These are phyloP conservation scores for Talaromyces sp. DNA, from an alignment of 2,329 filamentous ascomycete genomes.

Conservation along the genomic window DNA sequence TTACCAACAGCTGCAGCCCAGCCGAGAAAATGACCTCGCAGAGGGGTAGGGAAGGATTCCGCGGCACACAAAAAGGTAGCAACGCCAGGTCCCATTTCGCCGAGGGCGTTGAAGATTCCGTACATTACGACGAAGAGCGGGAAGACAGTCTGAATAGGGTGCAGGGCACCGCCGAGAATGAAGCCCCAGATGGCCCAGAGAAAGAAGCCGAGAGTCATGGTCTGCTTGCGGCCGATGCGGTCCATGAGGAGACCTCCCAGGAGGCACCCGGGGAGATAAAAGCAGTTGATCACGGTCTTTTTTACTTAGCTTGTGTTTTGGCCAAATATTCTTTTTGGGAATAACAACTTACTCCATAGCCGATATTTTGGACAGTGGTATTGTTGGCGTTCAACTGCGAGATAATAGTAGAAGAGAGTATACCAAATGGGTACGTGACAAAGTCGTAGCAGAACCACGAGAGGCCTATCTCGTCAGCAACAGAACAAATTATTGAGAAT, in stretches of 20 bases:
- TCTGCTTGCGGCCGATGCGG: conserved; percentile 45
- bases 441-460: conserved; percentile 54
- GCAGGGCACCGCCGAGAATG: conserved; percentile 46
- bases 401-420: conserved; percentile 53
- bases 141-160: conserved; percentile 42
- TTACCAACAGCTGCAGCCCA: conserved; percentile 46
- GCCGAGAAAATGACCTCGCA: conserved; percentile 48
- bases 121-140: conserved; percentile 50
- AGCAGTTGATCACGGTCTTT: conserved; percentile 45
- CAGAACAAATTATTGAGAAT: background rate
- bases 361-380: conserved; percentile 37
- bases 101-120: conserved; percentile 46
- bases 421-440: conserved; percentile 51
- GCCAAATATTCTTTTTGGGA: background rate
- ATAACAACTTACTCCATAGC: conserved; percentile 30
- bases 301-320: background rate
- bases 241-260: conserved; percentile 46
- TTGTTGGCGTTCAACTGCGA: conserved; percentile 38
- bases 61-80: conserved; percentile 34
- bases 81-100: conserved; percentile 48
- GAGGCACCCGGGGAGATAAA: conserved; percentile 47
- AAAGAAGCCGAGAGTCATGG: conserved; percentile 48
- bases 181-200: conserved; percentile 45
- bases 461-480: background rate
- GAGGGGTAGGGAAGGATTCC: conserved; percentile 47